Percentiles rank a stretch among this genome's conserved stretches.
phyloP scores from a whole-genome alignment of 2,329 filamentous ascomycete genomes.

The Karstenula rhodostoma region DNA sequence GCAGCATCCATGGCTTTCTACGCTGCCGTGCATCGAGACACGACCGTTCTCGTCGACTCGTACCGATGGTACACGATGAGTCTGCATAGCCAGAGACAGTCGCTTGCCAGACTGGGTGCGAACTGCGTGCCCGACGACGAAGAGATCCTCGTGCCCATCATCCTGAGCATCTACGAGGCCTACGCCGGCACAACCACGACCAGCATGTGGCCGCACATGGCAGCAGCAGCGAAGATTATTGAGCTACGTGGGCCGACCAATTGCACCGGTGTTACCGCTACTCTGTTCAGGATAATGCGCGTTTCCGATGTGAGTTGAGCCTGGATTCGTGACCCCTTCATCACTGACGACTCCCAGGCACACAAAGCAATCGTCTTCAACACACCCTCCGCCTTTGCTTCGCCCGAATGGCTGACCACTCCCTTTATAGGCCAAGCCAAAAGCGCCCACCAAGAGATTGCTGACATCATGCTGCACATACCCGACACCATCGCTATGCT shows the following conservation, averaged over 20 bases:
- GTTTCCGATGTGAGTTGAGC: conserved; percentile 36
- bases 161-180: conserved; percentile 41
- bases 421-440: conserved; percentile 34
- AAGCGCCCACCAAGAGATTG: conserved; percentile 36
- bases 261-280: conserved; percentile 33
- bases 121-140: conserved; percentile 36
- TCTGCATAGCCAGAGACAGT: conserved; percentile 35
- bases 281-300: conserved; percentile 41
- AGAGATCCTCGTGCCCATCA: conserved; percentile 41
- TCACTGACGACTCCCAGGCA: conserved; percentile 29
- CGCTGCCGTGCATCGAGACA: conserved; percentile 39
- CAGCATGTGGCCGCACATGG: conserved; percentile 41
- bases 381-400: conserved; percentile 36
- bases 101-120: conserved; percentile 26
- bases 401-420: conserved; percentile 39
- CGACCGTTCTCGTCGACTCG: conserved; percentile 40
- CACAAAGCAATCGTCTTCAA: conserved; percentile 39
- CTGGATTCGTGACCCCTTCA: neutral
- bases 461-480: conserved; percentile 38
- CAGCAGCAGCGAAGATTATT: conserved; percentile 39
- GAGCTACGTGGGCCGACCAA: conserved; percentile 41
- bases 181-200: conserved; percentile 39
- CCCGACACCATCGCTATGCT: conserved; percentile 32
- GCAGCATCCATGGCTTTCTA: conserved; percentile 46
- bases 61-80: conserved; percentile 44